A percentile compares a stretch with the other conserved stretches of the same genome.
Conservation (phyloP, 148 eudicot genomes). For the Diospyros lotus region DNA sequence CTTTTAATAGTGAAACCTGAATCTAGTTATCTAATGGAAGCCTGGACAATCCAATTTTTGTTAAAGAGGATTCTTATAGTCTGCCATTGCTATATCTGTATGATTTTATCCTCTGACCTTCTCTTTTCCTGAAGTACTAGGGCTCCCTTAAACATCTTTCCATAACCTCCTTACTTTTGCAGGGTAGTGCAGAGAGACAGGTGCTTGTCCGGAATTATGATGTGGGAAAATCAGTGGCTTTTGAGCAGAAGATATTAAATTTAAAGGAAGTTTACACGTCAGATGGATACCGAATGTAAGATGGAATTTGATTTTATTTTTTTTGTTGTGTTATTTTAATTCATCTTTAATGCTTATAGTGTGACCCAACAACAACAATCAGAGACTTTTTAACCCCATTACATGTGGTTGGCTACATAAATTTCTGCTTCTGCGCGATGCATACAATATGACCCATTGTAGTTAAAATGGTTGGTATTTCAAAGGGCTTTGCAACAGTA, state of each 20-base stretch:
- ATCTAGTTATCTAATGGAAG: not conserved
- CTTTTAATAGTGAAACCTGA: not conserved
- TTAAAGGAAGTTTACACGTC: conserved; percentile 85
- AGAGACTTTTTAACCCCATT: too few relatives aligned
- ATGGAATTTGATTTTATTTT: conserved; percentile 5
- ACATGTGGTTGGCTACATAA: too few relatives aligned
- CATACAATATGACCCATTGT: not conserved
- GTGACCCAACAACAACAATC: too few relatives aligned
- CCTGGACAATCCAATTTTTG: not conserved
- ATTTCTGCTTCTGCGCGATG: not conserved
- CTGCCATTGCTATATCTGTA: not conserved
- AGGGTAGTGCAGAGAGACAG: conserved; percentile 83
- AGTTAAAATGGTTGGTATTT: not conserved
- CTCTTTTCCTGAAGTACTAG: not conserved
- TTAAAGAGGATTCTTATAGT: not conserved
- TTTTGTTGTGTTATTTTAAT: not conserved
- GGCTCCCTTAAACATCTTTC: not conserved
- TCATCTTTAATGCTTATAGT: too few relatives aligned
- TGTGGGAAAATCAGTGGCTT: conserved; percentile 66
- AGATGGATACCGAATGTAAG: conserved; percentile 85
- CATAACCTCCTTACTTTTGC: conserved; percentile 10
- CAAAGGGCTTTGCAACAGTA: not conserved
- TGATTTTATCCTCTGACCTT: not conserved
- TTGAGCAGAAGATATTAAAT: conserved; percentile 60
- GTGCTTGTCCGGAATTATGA: conserved; percentile 86